Percentiles rank a stretch among this genome's conserved stretches.
phyloP scores from a whole-genome alignment of 2,329 filamentous ascomycete species.

The Claviceps sp. region DNA sequence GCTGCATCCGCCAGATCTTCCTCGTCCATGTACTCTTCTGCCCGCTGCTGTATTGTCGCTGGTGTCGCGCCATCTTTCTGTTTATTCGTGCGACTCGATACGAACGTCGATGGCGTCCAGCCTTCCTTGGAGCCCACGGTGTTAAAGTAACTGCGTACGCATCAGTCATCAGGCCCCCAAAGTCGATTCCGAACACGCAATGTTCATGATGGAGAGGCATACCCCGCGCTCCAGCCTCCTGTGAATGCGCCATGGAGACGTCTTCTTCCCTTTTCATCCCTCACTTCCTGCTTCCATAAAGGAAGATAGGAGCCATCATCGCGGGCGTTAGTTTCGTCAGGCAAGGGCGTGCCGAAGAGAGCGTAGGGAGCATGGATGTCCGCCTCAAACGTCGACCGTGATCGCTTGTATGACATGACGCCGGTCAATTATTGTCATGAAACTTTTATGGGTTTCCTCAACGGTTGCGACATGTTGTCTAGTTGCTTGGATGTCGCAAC shows the following conservation, averaged over 20 bases:
- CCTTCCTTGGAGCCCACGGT: constrained; percentile 97
- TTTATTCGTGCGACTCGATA: constrained; percentile 74
- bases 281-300: constrained; percentile 96
- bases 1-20: constrained; percentile 83
- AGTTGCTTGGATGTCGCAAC: neutral
- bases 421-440: constrained; percentile 5
- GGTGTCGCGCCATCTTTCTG: constrained; percentile 46
- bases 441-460: neutral
- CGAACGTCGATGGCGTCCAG: constrained; percentile 85
- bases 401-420: constrained; percentile 67
- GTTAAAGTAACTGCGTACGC: constrained; percentile 69
- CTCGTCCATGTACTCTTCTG: constrained; percentile 96
- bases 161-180: neutral
- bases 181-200: neutral
- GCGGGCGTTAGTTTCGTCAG: constrained; percentile 61
- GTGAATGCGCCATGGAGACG: constrained; percentile 93
- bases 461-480: constrained; percentile 1
- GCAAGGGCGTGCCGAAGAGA: constrained; percentile 73
- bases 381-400: constrained; percentile 63
- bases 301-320: constrained; percentile 90
- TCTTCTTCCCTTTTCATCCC: constrained; percentile 81
- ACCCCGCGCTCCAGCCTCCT: constrained; percentile 93
- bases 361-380: constrained; percentile 64
- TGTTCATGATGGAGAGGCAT: constrained; percentile 22
- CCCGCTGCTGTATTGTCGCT: constrained; percentile 42